A percentile compares a stretch with the other conserved stretches of the same genome.
phyloP scores from a whole-genome alignment of 352 stramenopile species.

The Globisporangium uncinulatum region DNA sequence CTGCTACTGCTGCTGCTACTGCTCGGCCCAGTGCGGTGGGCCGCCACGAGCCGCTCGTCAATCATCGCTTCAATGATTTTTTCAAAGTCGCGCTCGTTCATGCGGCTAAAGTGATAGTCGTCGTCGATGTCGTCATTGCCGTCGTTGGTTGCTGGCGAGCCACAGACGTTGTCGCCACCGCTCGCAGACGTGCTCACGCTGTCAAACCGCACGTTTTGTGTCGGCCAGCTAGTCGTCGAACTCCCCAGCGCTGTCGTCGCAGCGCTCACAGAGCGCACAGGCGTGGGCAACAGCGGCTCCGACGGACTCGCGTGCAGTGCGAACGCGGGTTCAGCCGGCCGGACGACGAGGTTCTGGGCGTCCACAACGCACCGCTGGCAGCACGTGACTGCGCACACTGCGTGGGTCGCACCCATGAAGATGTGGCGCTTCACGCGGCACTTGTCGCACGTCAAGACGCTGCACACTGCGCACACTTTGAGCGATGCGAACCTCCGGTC shows the following conservation, averaged over 20 bases:
- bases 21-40: not conserved
- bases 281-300: not conserved
- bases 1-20: too few species aligned
- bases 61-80: conserved; percentile 17
- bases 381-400: conserved; percentile 17
- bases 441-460: conserved; percentile 14
- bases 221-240: not conserved
- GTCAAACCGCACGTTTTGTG: not conserved
- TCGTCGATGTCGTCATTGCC: too few species aligned
- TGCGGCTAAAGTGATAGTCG: conserved; percentile 7
- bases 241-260: not conserved
- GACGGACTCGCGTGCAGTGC: conserved; percentile 6
- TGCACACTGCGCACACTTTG: conserved; percentile 24
- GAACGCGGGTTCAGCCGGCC: conserved; percentile 15
- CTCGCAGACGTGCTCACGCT: not conserved
- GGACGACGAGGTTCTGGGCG: conserved; percentile 19
- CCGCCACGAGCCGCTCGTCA: conserved; percentile 6
- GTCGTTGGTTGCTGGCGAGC: not conserved
- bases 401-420: conserved; percentile 21
- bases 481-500: conserved; percentile 10
- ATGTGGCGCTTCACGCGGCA: conserved; percentile 25
- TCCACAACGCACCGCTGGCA: conserved; percentile 33
- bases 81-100: conserved; percentile 14
- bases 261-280: not conserved
- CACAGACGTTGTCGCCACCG: conserved; percentile 2